These are phyloP conservation scores for Saccharomycopsis schoenii DNA, from an alignment of 805 yeast genomes.

Conservation along the genomic window DNA sequence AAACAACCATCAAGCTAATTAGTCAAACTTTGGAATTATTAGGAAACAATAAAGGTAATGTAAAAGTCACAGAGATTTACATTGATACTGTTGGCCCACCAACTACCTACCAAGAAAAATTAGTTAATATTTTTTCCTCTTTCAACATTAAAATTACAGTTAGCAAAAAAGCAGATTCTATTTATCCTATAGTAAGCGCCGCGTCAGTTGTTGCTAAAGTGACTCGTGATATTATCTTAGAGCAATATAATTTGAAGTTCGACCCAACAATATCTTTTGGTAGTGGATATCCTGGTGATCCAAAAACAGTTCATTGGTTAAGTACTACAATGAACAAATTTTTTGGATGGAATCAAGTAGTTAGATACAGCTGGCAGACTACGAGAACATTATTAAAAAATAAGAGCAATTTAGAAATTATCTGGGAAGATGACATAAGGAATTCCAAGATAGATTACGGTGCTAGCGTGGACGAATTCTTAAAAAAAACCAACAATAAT, in stretches of 20 bases:
- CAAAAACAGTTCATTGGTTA: slow-evolving; percentile 75
- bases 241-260: slow-evolving; percentile 24
- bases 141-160: slow-evolving; percentile 54
- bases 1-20: slow-evolving; percentile 77
- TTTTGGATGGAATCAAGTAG: slow-evolving; percentile 76
- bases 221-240: slow-evolving; percentile 66
- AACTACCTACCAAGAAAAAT: slow-evolving; percentile 63
- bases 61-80: slow-evolving; percentile 50
- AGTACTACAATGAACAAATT: slow-evolving; percentile 50
- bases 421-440: slow-evolving; percentile 44
- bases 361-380: slow-evolving; percentile 92
- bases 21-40: slow-evolving; percentile 39
- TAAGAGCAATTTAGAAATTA: slow-evolving; percentile 41
- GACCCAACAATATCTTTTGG: slow-evolving; percentile 41
- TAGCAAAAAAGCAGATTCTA: slow-evolving; percentile 88
- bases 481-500: slow-evolving; percentile 5
- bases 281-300: slow-evolving; percentile 93
- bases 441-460: slow-evolving; percentile 24
- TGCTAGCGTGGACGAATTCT: slow-evolving; percentile 11
- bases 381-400: slow-evolving; percentile 60
- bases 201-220: slow-evolving; percentile 97
- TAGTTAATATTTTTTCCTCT: slow-evolving; percentile 57
- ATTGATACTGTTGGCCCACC: slow-evolving; percentile 99
- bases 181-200: slow-evolving; percentile 85
- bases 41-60: slow-evolving; percentile 42